Base-by-base conservation (phyloP, 192 early-diverging fungal species). In the Coemansia sp. region DNA sequence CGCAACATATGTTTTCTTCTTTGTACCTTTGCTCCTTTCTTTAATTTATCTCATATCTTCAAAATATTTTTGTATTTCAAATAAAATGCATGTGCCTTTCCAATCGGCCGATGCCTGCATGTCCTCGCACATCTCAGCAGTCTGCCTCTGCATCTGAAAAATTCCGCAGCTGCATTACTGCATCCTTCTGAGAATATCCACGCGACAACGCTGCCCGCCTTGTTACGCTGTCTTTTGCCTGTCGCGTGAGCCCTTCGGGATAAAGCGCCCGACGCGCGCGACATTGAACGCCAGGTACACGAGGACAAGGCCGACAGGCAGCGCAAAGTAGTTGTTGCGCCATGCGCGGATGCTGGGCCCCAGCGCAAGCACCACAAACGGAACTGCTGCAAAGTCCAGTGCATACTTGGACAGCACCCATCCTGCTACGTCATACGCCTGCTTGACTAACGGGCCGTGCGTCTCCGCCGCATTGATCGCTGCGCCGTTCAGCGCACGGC, bases 391-490 rank as follows among this genome's bases (percentile, higher is more conserved):
- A 69, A 89, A 90, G 76, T 93, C 89, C 42, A 96, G 82, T 4
- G 83, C 73, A 33, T 81, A 66, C 64, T 89, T 87, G 29, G 91
- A 88, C 49, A 85, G 12, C 10, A 84, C 42, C 87, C 86, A 92
- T n/a, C 92, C 91, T 48, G 84, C 63, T 3, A 89, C 31, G 64
- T 94, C 89, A 71, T 97, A 97, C 25, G 80, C 56, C 8, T 25
- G 68, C 71, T 88, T 91, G 3, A 56, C 49, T 12, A 25, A 30
- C 0, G 17, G 29, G 6, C 54, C 50, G 31, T 34, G 12, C 1
- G 0, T 56, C 56, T 38, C 71, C 0, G 64, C 63, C 7, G 14
- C 29, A 34, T 14, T 40, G 17, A 29, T 16, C 40, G 14, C 62
- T 18, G 25, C 63, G 11, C 4, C 31, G 14, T 42, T 31, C 5